Evolutionary conservation across 2,329 filamentous ascomycete species (phyloP).

Genomic region (Atkinsonella hypoxylon): DNA sequence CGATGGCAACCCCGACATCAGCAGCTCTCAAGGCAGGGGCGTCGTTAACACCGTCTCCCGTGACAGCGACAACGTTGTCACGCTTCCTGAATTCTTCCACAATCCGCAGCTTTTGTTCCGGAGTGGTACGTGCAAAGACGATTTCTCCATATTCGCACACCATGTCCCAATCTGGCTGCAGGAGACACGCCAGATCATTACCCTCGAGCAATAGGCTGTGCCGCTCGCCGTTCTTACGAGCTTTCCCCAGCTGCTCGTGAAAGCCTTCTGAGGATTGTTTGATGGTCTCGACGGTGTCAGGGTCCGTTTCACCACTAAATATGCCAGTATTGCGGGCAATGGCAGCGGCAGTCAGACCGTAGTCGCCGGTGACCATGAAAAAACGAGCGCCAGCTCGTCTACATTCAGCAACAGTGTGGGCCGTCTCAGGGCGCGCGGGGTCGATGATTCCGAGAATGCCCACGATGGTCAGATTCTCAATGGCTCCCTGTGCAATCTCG

Average conservation of each 20-base stretch:
- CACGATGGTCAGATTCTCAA: conserved; percentile 32
- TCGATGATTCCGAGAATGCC: conserved; percentile 41
- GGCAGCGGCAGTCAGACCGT: conserved; percentile 47
- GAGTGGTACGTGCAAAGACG: conserved; percentile 57
- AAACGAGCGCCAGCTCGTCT: conserved; percentile 32
- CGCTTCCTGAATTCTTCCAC: conserved; percentile 52
- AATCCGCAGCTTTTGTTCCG: conserved; percentile 60
- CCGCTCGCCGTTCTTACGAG: conserved; percentile 11
- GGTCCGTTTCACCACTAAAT: conserved; percentile 37
- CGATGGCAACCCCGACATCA: conserved; percentile 58
- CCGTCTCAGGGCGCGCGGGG: conserved; percentile 31
- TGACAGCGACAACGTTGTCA: conserved; percentile 54
- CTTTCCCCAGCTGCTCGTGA: conserved; percentile 10
- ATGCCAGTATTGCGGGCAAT: conserved; percentile 56
- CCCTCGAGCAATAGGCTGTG: conserved; percentile 35
- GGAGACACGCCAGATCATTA: conserved; percentile 43
- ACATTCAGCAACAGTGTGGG: conserved; percentile 27
- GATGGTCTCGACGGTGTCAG: conserved; percentile 20
- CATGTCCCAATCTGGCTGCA: conserved; percentile 31
- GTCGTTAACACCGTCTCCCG: conserved; percentile 62
- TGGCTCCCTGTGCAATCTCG: conserved; percentile 29
- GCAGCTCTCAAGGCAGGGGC: conserved; percentile 54
- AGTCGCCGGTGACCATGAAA: conserved; percentile 37
- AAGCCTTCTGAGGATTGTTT: conserved; percentile 8
- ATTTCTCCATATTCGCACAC: conserved; percentile 43